A percentile compares a stretch with the other conserved stretches of the same genome.
Conservation (phyloP, 768 basidiomycete species). For the Phylloporus arenicola region DNA sequence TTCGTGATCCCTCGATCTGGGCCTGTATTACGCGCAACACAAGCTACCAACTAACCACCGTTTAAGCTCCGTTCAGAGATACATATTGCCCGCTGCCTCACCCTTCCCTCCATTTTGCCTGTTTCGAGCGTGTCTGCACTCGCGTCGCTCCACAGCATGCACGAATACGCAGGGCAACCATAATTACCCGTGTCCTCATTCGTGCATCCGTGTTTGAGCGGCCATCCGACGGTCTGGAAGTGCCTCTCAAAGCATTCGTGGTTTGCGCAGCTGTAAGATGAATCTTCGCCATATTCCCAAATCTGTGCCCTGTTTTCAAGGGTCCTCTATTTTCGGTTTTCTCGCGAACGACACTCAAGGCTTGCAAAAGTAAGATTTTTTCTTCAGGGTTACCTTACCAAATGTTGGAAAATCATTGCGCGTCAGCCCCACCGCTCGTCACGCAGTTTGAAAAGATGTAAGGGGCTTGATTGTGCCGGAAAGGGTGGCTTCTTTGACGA, state of each 20-base stretch:
- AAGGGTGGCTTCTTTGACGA: constrained; percentile 21
- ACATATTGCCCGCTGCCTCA: constrained; percentile 21
- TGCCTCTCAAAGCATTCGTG: constrained; percentile 3
- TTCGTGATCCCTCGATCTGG: constrained; percentile 8
- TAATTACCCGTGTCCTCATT: constrained; percentile 5
- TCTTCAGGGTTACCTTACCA: background rate
- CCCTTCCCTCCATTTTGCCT: constrained; percentile 11
- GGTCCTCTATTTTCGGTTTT: constrained; percentile 1
- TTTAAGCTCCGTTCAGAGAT: constrained; percentile 25
- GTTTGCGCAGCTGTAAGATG: constrained; percentile 23
- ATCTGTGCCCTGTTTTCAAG: constrained; percentile 12
- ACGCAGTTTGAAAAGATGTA: constrained; percentile 13
- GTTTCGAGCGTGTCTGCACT: constrained; percentile 12
- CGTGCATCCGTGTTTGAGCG: constrained; percentile 2
- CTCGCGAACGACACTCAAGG: background rate
- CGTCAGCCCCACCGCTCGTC: constrained; percentile 3
- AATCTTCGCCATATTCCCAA: constrained; percentile 15
- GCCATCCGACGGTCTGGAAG: background rate
- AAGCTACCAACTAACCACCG: constrained; percentile 9
- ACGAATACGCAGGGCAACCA: constrained; percentile 7
- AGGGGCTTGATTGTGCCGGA: constrained; percentile 21
- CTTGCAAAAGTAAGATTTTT: background rate
- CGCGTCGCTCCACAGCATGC: constrained; percentile 7
- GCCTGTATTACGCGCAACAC: constrained; percentile 6
- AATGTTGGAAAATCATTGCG: constrained; percentile 1